Percentiles rank a stretch among this genome's conserved stretches.
These are phyloP conservation scores for Globisporangium sylvaticum DNA, from an alignment of 352 stramenopile genomes.

Conservation along the genomic window DNA sequence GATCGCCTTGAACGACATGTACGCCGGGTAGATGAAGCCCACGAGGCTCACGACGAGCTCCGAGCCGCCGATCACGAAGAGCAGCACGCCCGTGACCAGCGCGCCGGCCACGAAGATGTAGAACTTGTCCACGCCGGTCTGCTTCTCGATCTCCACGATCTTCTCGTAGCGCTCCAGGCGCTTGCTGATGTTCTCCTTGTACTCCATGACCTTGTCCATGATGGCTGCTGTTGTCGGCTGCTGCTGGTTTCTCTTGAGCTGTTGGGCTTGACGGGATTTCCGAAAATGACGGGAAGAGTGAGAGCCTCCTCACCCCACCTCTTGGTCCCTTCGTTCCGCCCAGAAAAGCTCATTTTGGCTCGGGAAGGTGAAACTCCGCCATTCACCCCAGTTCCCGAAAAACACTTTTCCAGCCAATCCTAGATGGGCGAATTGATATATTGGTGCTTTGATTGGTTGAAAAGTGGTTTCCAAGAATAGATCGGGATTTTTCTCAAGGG, in stretches of 20 bases:
- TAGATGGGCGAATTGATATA: neutral
- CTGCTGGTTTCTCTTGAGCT: conserved; percentile 28
- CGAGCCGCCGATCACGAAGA: conserved; percentile 78
- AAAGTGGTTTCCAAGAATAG: neutral
- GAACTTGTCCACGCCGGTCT: conserved; percentile 86
- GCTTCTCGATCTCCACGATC: conserved; percentile 81
- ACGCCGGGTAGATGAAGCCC: conserved; percentile 86
- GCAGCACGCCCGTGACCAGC: conserved; percentile 50
- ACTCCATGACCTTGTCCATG: conserved; percentile 83
- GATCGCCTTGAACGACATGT: conserved; percentile 88
- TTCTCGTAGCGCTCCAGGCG: conserved; percentile 82
- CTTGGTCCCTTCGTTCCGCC: neutral
- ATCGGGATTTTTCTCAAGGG: neutral
- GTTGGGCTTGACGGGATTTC: neutral
- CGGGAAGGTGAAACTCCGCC: neutral
- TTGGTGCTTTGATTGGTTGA: neutral
- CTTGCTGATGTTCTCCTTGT: conserved; percentile 80
- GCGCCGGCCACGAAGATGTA: conserved; percentile 66
- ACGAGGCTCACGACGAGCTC: conserved; percentile 79
- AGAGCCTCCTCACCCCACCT: neutral
- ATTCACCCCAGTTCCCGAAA: too few relatives aligned
- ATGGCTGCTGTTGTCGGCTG: neutral
- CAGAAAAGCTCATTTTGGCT: conserved; percentile 1
- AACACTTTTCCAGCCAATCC: neutral
- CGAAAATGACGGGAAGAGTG: conserved; percentile 33